These are phyloP conservation scores for Aspergillus flavus DNA, from an alignment of 2,329 filamentous ascomycete species.

Conservation along the genomic window DNA sequence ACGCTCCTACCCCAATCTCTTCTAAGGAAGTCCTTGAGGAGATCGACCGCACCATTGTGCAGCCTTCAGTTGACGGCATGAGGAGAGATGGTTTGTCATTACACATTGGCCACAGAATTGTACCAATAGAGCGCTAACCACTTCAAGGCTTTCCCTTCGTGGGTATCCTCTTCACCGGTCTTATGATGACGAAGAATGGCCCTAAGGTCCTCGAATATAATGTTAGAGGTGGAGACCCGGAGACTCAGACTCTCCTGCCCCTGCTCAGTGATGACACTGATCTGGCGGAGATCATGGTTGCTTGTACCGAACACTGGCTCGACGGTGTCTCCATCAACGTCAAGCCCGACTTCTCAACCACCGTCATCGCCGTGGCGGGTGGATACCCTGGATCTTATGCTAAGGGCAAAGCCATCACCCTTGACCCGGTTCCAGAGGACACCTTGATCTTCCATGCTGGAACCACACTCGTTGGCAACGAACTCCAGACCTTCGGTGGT, in stretches of 20 bases:
- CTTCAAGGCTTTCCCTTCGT: constrained; percentile 44
- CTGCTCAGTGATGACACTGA: constrained; percentile 78
- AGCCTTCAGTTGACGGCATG: constrained; percentile 89
- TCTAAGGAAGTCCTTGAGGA: constrained; percentile 73
- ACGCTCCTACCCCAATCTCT: constrained; percentile 83
- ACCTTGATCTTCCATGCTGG: constrained; percentile 92
- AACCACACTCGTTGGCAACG: constrained; percentile 65
- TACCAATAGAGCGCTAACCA: neutral
- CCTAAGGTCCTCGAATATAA: constrained; percentile 91
- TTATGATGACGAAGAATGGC: constrained; percentile 84
- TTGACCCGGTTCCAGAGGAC: constrained; percentile 57
- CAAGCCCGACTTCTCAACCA: constrained; percentile 74
- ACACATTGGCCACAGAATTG: constrained; percentile 50
- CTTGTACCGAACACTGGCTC: constrained; percentile 76
- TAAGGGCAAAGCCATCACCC: constrained; percentile 69
- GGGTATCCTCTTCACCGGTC: constrained; percentile 59
- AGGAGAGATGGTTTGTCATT: constrained; percentile 68
- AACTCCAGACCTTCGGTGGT: constrained; percentile 78
- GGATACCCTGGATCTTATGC: constrained; percentile 87
- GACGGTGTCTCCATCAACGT: constrained; percentile 70
- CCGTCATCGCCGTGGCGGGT: constrained; percentile 88
- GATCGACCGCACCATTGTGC: constrained; percentile 80
- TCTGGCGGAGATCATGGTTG: constrained; percentile 84
- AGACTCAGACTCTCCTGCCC: constrained; percentile 83
- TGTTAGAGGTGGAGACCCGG: constrained; percentile 88